Conservation (phyloP, 2,329 filamentous ascomycete genomes). For the Ophiocordyceps unilateralis region DNA sequence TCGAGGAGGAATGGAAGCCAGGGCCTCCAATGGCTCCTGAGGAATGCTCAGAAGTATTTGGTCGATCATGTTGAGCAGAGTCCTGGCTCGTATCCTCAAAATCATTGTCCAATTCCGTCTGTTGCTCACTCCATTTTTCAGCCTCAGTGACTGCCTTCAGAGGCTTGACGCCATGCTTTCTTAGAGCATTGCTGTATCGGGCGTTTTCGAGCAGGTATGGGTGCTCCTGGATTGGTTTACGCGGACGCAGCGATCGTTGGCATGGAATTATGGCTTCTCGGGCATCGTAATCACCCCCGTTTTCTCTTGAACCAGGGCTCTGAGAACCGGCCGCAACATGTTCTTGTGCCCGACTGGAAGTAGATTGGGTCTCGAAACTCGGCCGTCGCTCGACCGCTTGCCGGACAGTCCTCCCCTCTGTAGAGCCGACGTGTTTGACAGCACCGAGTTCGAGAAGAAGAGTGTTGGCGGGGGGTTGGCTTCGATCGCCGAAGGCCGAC, state of each 20-base stretch:
- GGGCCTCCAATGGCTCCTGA: constrained; percentile 7
- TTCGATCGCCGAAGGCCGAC: constrained; percentile 12
- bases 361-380: not conserved
- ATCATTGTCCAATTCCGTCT: constrained; percentile 31
- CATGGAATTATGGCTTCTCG: constrained; percentile 14
- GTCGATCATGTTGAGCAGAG: constrained; percentile 8
- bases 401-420: not conserved
- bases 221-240: constrained; percentile 44
- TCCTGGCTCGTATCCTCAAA: constrained; percentile 35
- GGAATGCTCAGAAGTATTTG: constrained; percentile 5
- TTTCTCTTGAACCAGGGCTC: not conserved
- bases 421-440: not conserved
- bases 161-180: constrained; percentile 36
- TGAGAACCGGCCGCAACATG: not conserved
- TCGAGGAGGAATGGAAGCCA: constrained; percentile 12
- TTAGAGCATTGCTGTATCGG: constrained; percentile 33
- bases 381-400: not conserved
- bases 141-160: constrained; percentile 22
- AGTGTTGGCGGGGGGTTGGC: constrained; percentile 5
- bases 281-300: constrained; percentile 4
- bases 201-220: constrained; percentile 40
- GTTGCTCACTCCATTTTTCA: constrained; percentile 15
- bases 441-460: constrained; percentile 1
- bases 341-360: not conserved
- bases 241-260: constrained; percentile 35